These are phyloP conservation scores for Scheffersomyces stambukii DNA, from an alignment of 1,139 yeast genomes.

Conservation along the genomic window DNA sequence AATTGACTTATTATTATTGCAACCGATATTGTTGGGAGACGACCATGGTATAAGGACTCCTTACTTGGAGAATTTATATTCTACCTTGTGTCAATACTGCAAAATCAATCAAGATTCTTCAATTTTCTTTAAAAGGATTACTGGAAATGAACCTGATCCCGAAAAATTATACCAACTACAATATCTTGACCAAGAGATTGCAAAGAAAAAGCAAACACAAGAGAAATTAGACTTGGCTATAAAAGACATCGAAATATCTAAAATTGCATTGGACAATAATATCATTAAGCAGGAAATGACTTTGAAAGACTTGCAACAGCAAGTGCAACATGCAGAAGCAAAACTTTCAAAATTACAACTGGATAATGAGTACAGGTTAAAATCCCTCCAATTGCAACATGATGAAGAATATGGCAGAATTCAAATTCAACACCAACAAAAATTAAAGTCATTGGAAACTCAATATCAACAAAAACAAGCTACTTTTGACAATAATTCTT, in stretches of 20 bases:
- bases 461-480: slow-evolving; percentile 3
- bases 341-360: slow-evolving; percentile 7
- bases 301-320: slow-evolving; percentile 8
- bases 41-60: slow-evolving; percentile 85
- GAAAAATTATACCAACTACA: slow-evolving; percentile 1
- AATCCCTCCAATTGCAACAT: slow-evolving; percentile 8
- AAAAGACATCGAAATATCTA: slow-evolving; percentile 20
- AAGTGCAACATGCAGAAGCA: slow-evolving; percentile 7
- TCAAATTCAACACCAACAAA: slow-evolving; percentile 9
- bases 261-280: slow-evolving; percentile 17
- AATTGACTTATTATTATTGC: slow-evolving; percentile 70
- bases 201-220: slow-evolving; percentile 17
- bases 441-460: slow-evolving; percentile 6
- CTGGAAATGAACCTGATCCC: slow-evolving; percentile 2
- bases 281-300: slow-evolving; percentile 11
- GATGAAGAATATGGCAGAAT: slow-evolving; percentile 9
- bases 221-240: slow-evolving; percentile 16
- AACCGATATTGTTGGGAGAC: slow-evolving; percentile 84
- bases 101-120: slow-evolving; percentile 42
- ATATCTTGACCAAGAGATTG: slow-evolving; percentile 16
- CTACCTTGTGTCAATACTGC: slow-evolving; percentile 67
- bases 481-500: slow-evolving; percentile 4
- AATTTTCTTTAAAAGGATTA: slow-evolving; percentile 30
- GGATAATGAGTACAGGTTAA: slow-evolving; percentile 9
- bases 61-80: slow-evolving; percentile 80